Conservation (phyloP, 257 asterid species). For the Paraleonurus japonicus region DNA sequence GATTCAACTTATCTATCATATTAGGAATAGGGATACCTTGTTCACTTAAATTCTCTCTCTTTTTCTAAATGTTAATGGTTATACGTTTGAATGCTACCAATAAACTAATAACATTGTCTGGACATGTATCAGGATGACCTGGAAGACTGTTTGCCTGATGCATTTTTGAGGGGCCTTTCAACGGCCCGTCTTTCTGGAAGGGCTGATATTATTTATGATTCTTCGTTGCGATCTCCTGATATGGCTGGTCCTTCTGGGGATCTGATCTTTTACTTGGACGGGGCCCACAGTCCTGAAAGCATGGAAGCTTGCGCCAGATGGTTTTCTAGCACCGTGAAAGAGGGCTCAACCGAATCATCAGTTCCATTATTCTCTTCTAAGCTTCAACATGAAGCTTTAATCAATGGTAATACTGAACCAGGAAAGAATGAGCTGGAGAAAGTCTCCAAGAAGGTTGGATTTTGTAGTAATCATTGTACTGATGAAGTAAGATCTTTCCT, state of each 20-base stretch:
- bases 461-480: constrained; percentile 12
- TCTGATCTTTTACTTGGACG: constrained; percentile 73
- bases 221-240: constrained; percentile 26
- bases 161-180: constrained; percentile 79
- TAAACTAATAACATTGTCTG: constrained; percentile 10
- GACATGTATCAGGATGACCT: constrained; percentile 36
- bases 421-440: constrained; percentile 29
- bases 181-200: constrained; percentile 83
- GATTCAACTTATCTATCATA: neutral
- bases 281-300: constrained; percentile 99
- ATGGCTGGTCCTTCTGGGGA: constrained; percentile 49
- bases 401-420: constrained; percentile 36
- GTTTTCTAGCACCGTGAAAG: constrained; percentile 65
- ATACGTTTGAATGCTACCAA: neutral
- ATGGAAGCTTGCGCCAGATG: constrained; percentile 91
- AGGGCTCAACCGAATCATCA: constrained; percentile 28
- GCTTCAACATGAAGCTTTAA: constrained; percentile 30
- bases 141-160: constrained; percentile 55
- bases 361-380: constrained; percentile 25
- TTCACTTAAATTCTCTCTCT: neutral
- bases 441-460: constrained; percentile 64
- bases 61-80: neutral
- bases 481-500: constrained; percentile 3
- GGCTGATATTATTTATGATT: constrained; percentile 67
- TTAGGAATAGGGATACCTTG: neutral